Percentiles rank a stretch among this genome's conserved stretches.
These are phyloP conservation scores for Platanthera guangdongensis DNA, from an alignment of 106 monocot genomes.

Conservation along the genomic window DNA sequence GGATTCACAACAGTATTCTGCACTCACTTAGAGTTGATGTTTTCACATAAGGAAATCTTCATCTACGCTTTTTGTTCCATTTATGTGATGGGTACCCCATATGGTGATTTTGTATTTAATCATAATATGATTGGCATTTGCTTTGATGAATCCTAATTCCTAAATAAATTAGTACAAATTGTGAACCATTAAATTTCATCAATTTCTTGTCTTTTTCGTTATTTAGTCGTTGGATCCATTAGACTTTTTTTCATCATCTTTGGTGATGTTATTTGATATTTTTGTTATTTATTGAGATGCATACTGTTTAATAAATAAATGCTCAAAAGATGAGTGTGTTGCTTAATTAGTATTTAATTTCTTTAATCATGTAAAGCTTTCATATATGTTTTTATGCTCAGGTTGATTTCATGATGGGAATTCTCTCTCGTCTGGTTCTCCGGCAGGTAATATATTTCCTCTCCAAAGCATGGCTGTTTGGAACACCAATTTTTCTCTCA, in stretches of 20 bases:
- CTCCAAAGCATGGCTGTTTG: background rate
- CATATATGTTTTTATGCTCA: slow-evolving; percentile 15
- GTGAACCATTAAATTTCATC: background rate
- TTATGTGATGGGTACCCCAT: background rate
- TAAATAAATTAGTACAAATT: background rate
- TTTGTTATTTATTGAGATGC: background rate
- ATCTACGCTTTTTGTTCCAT: too few relatives aligned
- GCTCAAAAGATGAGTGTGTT: background rate
- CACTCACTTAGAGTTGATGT: too few relatives aligned
- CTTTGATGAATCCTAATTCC: background rate
- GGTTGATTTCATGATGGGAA: slow-evolving; percentile 95
- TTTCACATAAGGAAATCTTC: too few relatives aligned
- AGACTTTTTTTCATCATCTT: background rate
- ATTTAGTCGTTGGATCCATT: background rate
- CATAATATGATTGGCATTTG: background rate
- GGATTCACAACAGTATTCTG: too few relatives aligned
- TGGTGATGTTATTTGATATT: background rate
- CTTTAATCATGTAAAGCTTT: background rate
- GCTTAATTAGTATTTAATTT: background rate
- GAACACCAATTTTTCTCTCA: background rate
- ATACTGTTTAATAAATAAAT: background rate
- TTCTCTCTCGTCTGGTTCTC: slow-evolving; percentile 67
- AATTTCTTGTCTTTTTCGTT: background rate
- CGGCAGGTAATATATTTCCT: slow-evolving; percentile 50
- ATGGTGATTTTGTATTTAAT: background rate